Conservation (phyloP, 2,329 filamentous ascomycete genomes). For the Fusarium mundagurra region DNA sequence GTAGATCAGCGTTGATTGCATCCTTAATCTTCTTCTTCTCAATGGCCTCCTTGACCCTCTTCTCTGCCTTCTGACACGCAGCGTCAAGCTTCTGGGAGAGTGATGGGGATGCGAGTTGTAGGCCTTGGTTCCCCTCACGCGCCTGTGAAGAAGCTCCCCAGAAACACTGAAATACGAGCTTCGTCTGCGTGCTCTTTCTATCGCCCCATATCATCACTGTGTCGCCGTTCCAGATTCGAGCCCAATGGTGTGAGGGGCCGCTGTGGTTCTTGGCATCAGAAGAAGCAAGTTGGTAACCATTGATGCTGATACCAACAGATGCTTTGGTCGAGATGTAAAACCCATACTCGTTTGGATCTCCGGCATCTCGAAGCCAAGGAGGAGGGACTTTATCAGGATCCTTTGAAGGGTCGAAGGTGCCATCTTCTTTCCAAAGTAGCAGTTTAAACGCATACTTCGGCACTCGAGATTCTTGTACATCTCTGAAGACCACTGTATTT, state of each 20-base stretch:
- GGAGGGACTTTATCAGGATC: conserved; percentile 65
- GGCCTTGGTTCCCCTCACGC: conserved; percentile 45
- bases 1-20: conserved; percentile 57
- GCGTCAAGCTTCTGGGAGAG: conserved; percentile 59
- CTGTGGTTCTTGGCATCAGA: conserved; percentile 63
- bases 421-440: conserved; percentile 75
- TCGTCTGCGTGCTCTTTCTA: conserved; percentile 53
- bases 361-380: conserved; percentile 49
- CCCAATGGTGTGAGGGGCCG: conserved; percentile 68
- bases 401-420: conserved; percentile 69
- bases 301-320: conserved; percentile 79
- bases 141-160: conserved; percentile 64
- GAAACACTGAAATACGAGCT: conserved; percentile 62
- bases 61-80: conserved; percentile 58
- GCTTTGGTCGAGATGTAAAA: conserved; percentile 85
- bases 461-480: conserved; percentile 73
- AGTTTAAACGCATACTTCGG: conserved; percentile 86
- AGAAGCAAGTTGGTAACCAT: conserved; percentile 72
- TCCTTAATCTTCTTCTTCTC: conserved; percentile 54
- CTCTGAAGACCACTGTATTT: conserved; percentile 75
- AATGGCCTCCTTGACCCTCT: conserved; percentile 52
- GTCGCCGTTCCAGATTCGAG: conserved; percentile 80
- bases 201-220: conserved; percentile 75
- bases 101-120: conserved; percentile 50
- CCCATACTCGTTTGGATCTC: conserved; percentile 65